Percentiles rank a stretch among this genome's conserved stretches.
phyloP scores from a whole-genome alignment of 139 green algal species.

The Tetradesmus obliquus region DNA sequence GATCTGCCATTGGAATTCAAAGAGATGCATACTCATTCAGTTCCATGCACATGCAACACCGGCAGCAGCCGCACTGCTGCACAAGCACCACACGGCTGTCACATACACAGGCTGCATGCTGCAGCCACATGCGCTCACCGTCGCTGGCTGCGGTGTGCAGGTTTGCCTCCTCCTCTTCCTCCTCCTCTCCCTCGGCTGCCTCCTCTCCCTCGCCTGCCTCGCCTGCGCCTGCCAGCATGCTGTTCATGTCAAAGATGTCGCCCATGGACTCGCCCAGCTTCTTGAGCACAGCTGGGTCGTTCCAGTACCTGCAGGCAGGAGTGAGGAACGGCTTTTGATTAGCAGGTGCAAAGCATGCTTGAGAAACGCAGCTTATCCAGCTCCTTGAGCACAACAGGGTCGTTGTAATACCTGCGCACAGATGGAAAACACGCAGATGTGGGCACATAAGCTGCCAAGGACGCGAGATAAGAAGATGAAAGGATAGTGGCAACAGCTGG shows the following conservation, averaged over 20 bases:
- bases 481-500: too few relatives aligned
- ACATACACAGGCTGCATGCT: too few relatives aligned
- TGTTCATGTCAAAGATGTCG: constrained; percentile 61
- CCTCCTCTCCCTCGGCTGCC: constrained; percentile 67
- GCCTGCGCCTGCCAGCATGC: constrained; percentile 24
- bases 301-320: constrained; percentile 86
- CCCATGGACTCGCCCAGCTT: constrained; percentile 93
- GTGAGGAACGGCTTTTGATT: not conserved
- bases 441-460: not conserved
- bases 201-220: constrained; percentile 39
- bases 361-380: too few relatives aligned
- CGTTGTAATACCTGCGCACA: not conserved
- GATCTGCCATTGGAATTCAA: too few relatives aligned
- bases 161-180: constrained; percentile 64
- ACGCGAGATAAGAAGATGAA: too few relatives aligned
- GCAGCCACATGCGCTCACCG: constrained; percentile 50
- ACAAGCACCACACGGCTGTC: too few relatives aligned
- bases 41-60: too few relatives aligned
- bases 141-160: constrained; percentile 74
- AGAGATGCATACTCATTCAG: too few relatives aligned
- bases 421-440: not conserved
- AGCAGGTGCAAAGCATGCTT: not conserved
- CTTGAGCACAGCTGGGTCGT: constrained; percentile 90
- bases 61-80: too few relatives aligned
- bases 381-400: constrained; percentile 10